Evolutionary conservation across 345 rosid species (phyloP).

Genomic region (Eucalyptus regnans): DNA sequence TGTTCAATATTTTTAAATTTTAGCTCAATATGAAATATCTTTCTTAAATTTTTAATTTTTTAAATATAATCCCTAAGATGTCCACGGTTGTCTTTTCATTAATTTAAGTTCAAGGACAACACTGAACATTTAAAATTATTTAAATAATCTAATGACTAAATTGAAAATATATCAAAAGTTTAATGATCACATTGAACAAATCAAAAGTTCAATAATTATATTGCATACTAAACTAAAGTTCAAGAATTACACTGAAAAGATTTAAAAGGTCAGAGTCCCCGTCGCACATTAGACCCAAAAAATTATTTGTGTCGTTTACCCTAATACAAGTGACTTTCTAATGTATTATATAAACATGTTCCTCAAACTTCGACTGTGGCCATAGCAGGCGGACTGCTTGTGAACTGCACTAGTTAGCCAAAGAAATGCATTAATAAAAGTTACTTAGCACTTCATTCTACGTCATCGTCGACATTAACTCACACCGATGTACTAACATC

Average conservation of each 20-base stretch:
- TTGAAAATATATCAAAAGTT: too few relatives aligned
- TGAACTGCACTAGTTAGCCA: not conserved
- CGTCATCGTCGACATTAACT: not conserved
- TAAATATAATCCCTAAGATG: not conserved
- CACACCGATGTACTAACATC: not conserved
- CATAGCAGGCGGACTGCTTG: not conserved
- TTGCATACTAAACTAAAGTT: not conserved
- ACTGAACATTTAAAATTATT: not conserved
- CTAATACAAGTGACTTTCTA: not conserved
- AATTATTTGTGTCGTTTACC: not conserved
- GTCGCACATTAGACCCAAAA: too few relatives aligned
- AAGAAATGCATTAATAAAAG: not conserved
- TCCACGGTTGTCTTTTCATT: too few relatives aligned
- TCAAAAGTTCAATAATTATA: too few relatives aligned
- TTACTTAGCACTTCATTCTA: not conserved
- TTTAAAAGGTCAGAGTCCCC: rapidly evolving
- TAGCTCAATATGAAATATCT: not conserved
- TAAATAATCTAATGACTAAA: too few relatives aligned
- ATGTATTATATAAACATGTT: not conserved
- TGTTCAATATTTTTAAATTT: too few relatives aligned
- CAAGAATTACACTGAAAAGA: not conserved
- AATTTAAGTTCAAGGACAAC: not conserved
- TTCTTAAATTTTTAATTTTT: too few relatives aligned
- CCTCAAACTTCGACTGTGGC: not conserved
- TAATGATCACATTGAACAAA: too few relatives aligned